Evolutionary conservation across 257 asterid genomes (phyloP), one percentile per base, ranked within the genome.

Genomic region (Fraxinus americana): DNA sequence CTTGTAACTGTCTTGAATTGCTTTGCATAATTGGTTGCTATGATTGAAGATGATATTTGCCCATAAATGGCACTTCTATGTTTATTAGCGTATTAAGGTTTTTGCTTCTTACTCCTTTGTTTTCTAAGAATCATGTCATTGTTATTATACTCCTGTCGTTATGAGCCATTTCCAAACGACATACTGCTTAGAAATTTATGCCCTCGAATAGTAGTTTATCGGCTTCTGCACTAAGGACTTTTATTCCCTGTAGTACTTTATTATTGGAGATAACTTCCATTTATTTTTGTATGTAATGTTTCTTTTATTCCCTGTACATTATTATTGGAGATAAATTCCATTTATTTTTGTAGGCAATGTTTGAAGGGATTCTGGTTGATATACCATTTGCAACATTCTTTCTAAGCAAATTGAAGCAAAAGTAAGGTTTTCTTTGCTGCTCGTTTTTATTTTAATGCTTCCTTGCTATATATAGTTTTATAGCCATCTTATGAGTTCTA

Each of bases 371-470:
- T 79, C 92, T 93, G 75, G 97, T 93, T 85, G 99, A 96, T 80
- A 92, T 96, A 83, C 99, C 98, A 72, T 96, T 96, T 82, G 99
- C 99, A 13, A 96, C 98, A 66, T 96, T 96, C 86, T 96, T 96
- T 89, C 85, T 96, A 79, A 96, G 99, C 93, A 96, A 96, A 88
- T 83, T 96, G 90, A 93, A 96, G 88, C 96, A 91, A 71, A 96
- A 92, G 99, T 93, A 90, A 93, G 97, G 77, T 82, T 72, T 34
- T 61, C 72, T 73, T 21, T 43, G 10, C 52, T 79, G 69, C 63
- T 75, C 59, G 50, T 75, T 72, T 75, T 9, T 81, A 25, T 50
- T 66, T 75, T 54, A 34, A 34, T 39, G n/a, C 23, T 67, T 73
- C 29, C 39, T 45, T 35, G 27, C 57, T 39, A 14, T 71, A n/a